These are phyloP conservation scores for Zelonia costaricensis DNA, from an alignment of 208 protist species.

Conservation along the genomic window DNA sequence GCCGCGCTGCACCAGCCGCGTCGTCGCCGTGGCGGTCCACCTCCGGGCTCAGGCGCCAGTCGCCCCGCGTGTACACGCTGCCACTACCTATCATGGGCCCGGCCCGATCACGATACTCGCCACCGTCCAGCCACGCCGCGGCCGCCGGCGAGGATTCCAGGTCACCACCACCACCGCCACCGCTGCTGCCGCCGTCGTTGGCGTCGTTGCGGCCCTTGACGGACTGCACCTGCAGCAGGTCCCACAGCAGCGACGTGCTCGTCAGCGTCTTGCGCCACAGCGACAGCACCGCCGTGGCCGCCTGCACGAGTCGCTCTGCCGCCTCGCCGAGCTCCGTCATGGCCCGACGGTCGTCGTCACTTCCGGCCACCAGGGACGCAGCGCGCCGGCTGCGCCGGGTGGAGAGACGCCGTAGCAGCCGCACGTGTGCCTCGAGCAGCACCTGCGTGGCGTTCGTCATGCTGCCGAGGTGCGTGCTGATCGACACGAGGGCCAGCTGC, in stretches of 20 bases:
- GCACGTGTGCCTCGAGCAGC: slow-evolving; percentile 27
- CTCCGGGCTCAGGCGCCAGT: background rate
- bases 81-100: too few species aligned
- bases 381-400: background rate
- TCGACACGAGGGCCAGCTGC: slow-evolving; percentile 23
- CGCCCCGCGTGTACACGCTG: background rate
- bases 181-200: background rate
- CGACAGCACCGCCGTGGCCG: slow-evolving; percentile 20
- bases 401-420: slow-evolving; percentile 22
- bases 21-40: background rate
- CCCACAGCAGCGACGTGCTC: slow-evolving; percentile 20
- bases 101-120: too few species aligned
- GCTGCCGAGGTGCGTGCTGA: slow-evolving; percentile 16
- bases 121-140: too few species aligned
- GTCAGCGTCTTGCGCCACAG: slow-evolving; percentile 36
- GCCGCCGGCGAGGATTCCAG: too few species aligned
- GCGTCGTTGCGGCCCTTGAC: background rate
- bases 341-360: background rate
- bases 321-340: slow-evolving; percentile 3
- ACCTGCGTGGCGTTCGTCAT: slow-evolving; percentile 21
- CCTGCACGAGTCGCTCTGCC: slow-evolving; percentile 23
- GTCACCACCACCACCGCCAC: background rate
- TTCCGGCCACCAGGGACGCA: background rate
- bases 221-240: slow-evolving; percentile 22
- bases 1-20: background rate